A percentile compares a stretch with the other conserved stretches of the same genome.
These are phyloP conservation scores for Camellia sinensis DNA, from an alignment of 148 eudicot genomes.

Conservation along the genomic window DNA sequence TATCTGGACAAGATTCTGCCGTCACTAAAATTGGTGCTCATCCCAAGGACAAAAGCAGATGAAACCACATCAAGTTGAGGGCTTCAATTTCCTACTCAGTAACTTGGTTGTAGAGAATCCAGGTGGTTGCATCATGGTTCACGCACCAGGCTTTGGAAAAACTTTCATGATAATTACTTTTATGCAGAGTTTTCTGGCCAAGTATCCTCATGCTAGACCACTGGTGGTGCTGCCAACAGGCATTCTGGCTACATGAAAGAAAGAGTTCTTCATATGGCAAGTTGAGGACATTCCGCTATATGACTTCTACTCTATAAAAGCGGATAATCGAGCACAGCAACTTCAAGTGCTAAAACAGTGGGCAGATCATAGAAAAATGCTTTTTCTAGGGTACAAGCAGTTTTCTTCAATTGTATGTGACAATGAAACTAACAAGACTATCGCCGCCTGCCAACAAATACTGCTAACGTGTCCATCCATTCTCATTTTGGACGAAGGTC, in stretches of 20 bases:
- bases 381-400: constrained; percentile 75
- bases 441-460: constrained; percentile 59
- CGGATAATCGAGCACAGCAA: constrained; percentile 68
- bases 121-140: constrained; percentile 90
- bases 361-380: constrained; percentile 56
- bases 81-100: constrained; percentile 70
- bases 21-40: constrained; percentile 57
- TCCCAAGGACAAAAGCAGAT: constrained; percentile 79
- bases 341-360: constrained; percentile 66
- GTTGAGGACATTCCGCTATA: constrained; percentile 71
- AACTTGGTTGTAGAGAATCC: constrained; percentile 72
- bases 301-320: constrained; percentile 79
- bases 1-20: constrained; percentile 40
- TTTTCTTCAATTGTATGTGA: constrained; percentile 69
- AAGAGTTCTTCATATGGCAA: constrained; percentile 79
- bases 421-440: constrained; percentile 32
- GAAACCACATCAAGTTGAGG: constrained; percentile 90
- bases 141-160: constrained; percentile 95
- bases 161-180: no score
- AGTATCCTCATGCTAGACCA: constrained; percentile 69
- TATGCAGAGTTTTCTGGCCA: no score
- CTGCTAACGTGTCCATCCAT: constrained; percentile 54
- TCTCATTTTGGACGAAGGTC: constrained; percentile 85
- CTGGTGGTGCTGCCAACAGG: constrained; percentile 81
- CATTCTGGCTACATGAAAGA: constrained; percentile 80